Base-by-base conservation (phyloP, 371 early-diverging fungal genomes). In the Mucor sp. region DNA sequence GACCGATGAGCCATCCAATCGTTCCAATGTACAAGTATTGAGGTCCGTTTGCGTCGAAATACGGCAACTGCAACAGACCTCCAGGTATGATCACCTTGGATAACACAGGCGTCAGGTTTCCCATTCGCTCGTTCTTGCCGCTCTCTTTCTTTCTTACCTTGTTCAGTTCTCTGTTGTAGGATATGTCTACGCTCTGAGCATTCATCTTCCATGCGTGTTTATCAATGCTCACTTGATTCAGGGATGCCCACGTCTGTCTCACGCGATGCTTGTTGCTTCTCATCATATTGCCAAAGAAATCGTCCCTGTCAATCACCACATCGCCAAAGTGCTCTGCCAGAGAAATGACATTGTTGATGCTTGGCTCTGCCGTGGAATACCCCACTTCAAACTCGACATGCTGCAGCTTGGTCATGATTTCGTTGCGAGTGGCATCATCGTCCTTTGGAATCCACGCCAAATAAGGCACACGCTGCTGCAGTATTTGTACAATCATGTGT, bases 1-100 rank as follows among this genome's bases (percentile, higher is more conserved):
- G 89, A 12, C 86, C 90, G 30, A 86, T 76, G 35, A 89, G 77
- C 65, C 77, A 76, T 21, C 89, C 88, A 32, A 90, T 78, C 19
- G 78, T 79, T 11, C 89, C 87, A 62, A 80, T 80, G 23, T 83
- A 84, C 27, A 88, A 32, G 60, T 85, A 85, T 25, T 78, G 79
- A 5, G 87, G 87, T 15, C 68, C 75, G n/a, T 77, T 70, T 3
- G 71, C 23, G 61, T 79, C 74, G 62, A 79, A 85, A 59, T 82
- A 85, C 21, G 87, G 88, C 0, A 63, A 69, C 57, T 85, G 86
- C 28, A 90, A 60, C 14, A 85, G 77, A 0, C 83, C 78, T 14
- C 83, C 87, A 2, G 87, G 90, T 32, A 90, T 72, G 21, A 81
- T 78, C 19, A 88, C 75, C 74, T 83, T 57, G 32, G 37, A 7